phyloP scores from a whole-genome alignment of 441 rosid species.

The Theobroma grandiflorum region DNA sequence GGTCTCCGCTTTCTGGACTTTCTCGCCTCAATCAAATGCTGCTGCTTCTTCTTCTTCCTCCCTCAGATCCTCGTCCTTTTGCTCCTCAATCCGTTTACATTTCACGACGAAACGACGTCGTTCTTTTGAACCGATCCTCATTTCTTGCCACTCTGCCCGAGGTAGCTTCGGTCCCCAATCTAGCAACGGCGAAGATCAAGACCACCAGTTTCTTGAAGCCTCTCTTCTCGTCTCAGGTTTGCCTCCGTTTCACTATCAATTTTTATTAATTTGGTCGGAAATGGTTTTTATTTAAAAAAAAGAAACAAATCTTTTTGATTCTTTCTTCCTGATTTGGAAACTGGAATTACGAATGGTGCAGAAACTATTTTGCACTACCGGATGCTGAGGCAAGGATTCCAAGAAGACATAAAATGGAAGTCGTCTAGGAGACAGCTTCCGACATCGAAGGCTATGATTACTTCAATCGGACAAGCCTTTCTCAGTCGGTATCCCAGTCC shows the following conservation, averaged over 20 bases:
- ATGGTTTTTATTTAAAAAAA: neutral
- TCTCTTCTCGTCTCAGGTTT: conserved; percentile 82
- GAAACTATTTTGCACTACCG: conserved; percentile 59
- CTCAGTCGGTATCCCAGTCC: conserved; percentile 78
- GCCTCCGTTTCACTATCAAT: neutral
- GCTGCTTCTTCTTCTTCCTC: conserved; percentile 32
- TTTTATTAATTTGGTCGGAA: neutral
- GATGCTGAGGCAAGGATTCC: conserved; percentile 54
- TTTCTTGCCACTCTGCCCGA: conserved; percentile 51
- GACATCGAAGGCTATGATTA: conserved; percentile 41
- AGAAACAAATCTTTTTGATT: neutral
- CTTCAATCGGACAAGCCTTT: conserved; percentile 59
- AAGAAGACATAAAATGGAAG: conserved; percentile 45
- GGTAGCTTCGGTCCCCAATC: conserved; percentile 57
- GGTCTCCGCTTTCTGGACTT: conserved; percentile 15
- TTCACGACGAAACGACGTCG: conserved; percentile 36
- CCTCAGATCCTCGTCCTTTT: conserved; percentile 31
- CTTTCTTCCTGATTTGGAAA: neutral
- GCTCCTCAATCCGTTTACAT: conserved; percentile 42
- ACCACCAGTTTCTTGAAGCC: conserved; percentile 71
- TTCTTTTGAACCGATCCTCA: conserved; percentile 30
- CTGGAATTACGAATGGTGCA: conserved; percentile 28
- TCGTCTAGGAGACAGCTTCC: conserved; percentile 33
- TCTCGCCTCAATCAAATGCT: conserved; percentile 28
- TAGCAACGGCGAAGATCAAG: conserved; percentile 44